These are phyloP conservation scores for Diaporthe citri DNA, from an alignment of 2,329 filamentous ascomycete species.

Conservation along the genomic window DNA sequence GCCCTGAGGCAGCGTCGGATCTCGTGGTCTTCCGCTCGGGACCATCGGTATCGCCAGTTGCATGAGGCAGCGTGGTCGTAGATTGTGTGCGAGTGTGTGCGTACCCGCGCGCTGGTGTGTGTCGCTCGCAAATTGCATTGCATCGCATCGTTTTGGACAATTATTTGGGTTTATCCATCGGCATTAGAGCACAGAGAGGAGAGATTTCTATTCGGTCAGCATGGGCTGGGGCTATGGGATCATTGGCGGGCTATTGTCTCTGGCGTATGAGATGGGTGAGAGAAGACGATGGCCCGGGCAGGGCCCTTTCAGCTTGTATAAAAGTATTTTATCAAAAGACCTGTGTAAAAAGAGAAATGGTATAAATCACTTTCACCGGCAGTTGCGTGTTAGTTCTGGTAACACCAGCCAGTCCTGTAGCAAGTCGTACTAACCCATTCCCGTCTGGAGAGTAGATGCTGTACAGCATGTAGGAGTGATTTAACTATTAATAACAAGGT, in stretches of 20 bases:
- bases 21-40: slow-evolving; percentile 22
- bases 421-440: neutral
- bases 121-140: neutral
- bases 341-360: neutral
- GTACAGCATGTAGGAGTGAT: neutral
- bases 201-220: slow-evolving; percentile 1
- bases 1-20: slow-evolving; percentile 12
- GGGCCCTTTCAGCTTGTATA: slow-evolving; percentile 1
- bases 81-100: neutral
- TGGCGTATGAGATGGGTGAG: neutral
- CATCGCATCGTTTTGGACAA: slow-evolving; percentile 14
- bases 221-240: neutral
- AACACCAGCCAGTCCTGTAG: neutral
- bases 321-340: slow-evolving; percentile 6
- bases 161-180: neutral
- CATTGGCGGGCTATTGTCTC: neutral
- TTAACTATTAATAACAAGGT: neutral
- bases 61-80: slow-evolving; percentile 19
- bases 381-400: neutral
- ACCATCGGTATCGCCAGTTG: slow-evolving; percentile 23
- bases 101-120: neutral
- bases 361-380: neutral
- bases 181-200: slow-evolving; percentile 19
- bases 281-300: neutral
- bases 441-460: neutral